These are phyloP conservation scores for Pseudocercospora musae DNA, from an alignment of 2,329 filamentous ascomycete genomes.

Conservation along the genomic window DNA sequence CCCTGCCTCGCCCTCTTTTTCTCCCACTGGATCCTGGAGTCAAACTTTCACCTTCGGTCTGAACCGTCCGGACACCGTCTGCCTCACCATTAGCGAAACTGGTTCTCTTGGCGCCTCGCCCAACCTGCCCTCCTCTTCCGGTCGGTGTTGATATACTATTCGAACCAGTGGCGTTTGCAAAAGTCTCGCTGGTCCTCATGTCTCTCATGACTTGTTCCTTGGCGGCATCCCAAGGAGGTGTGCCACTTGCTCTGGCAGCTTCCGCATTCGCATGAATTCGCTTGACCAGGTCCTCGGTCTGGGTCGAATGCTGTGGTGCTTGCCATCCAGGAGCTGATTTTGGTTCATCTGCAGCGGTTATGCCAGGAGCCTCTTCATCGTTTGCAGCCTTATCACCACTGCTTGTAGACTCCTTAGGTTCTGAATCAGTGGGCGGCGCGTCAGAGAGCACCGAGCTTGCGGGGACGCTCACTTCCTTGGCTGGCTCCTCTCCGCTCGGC, in stretches of 20 bases:
- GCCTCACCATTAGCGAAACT: conserved; percentile 3
- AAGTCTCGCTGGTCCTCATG: conserved; percentile 37
- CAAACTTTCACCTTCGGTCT: background rate
- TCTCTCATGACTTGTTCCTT: conserved; percentile 45
- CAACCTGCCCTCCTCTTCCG: conserved; percentile 22
- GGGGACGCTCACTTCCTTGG: conserved; percentile 1
- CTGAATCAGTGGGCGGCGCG: conserved; percentile 15
- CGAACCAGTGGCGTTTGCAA: background rate
- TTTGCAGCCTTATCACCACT: background rate
- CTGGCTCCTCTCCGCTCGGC: background rate
- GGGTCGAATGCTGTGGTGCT: conserved; percentile 22
- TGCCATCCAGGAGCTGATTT: background rate
- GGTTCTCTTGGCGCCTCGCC: conserved; percentile 15
- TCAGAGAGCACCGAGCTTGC: conserved; percentile 16
- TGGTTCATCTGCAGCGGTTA: background rate
- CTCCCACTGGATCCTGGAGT: conserved; percentile 18
- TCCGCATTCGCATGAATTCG: conserved; percentile 37
- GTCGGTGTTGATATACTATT: conserved; percentile 29
- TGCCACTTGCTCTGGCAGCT: conserved; percentile 30
- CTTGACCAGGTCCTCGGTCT: conserved; percentile 43
- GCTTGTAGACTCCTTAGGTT: conserved; percentile 12
- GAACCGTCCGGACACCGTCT: background rate
- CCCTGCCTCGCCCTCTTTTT: conserved; percentile 32
- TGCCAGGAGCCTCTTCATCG: background rate
- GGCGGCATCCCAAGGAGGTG: conserved; percentile 46